phyloP scores from a whole-genome alignment of 306 rosid genomes.

The Trifolium repens region DNA sequence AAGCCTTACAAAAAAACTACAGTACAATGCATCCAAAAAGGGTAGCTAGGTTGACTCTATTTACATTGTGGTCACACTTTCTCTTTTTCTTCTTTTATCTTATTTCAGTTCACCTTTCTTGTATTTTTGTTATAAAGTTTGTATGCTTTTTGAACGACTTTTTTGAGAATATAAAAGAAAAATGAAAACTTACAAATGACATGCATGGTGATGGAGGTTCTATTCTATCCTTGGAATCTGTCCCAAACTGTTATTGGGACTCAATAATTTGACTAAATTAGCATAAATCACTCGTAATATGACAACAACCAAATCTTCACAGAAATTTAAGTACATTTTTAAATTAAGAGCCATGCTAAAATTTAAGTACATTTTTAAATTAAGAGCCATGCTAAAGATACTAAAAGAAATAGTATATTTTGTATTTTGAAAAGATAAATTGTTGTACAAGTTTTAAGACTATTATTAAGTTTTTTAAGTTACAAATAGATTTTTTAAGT shows the following conservation, averaged over 20 bases:
- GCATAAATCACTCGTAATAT: not conserved
- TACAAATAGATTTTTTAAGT: too few species aligned
- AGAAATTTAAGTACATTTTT: not conserved
- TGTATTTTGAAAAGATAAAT: too few species aligned
- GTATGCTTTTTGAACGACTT: not conserved
- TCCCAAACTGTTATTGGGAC: not conserved
- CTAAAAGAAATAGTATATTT: too few species aligned
- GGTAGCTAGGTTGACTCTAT: slow-evolving; percentile 81
- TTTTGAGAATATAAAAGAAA: too few species aligned
- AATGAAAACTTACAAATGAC: not conserved
- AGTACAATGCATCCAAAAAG: slow-evolving; percentile 68
- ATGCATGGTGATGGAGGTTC: not conserved
- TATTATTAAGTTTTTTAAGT: too few species aligned
- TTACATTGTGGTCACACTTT: slow-evolving; percentile 10
- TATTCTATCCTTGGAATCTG: not conserved
- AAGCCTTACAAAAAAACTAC: slow-evolving; percentile 82
- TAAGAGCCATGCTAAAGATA: too few species aligned
- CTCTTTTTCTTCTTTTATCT: not conserved
- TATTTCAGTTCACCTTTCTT: not conserved
- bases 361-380: not conserved
- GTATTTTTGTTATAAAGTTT: slow-evolving; percentile 1
- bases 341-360: too few species aligned
- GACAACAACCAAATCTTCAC: not conserved
- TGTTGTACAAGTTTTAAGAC: too few species aligned
- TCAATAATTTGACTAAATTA: not conserved